Evolutionary conservation across 164 flowering plant genomes (phyloP).

Genomic region (Vitis vinifera): ASM3070453v1 NC_081823.1:5026001-5026500

Average conservation of each 20-base stretch:
- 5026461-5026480: no score
- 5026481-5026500: no score
- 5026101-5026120: constrained; percentile 99
- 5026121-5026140: constrained; percentile 93
- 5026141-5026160: constrained; percentile 96
- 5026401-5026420: no score
- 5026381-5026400: no score
- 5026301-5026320: not conserved
- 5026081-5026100: constrained; percentile 95
- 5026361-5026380: no score
- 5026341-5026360: no score
- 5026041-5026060: constrained; percentile 74
- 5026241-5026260: not conserved
- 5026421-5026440: no score
- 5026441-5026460: no score
- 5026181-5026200: constrained; percentile 88
- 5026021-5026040: constrained; percentile 54
- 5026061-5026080: constrained; percentile 87
- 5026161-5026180: constrained; percentile 93
- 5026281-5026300: no score
- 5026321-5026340: not conserved
- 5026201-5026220: not conserved
- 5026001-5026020: constrained; percentile 45
- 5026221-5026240: not conserved
- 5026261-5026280: no score